A percentile compares a stretch with the other conserved stretches of the same genome.
phyloP scores from a whole-genome alignment of 176 grass and related monocot genomes.

The Tillandsia leiboldiana region DNA sequence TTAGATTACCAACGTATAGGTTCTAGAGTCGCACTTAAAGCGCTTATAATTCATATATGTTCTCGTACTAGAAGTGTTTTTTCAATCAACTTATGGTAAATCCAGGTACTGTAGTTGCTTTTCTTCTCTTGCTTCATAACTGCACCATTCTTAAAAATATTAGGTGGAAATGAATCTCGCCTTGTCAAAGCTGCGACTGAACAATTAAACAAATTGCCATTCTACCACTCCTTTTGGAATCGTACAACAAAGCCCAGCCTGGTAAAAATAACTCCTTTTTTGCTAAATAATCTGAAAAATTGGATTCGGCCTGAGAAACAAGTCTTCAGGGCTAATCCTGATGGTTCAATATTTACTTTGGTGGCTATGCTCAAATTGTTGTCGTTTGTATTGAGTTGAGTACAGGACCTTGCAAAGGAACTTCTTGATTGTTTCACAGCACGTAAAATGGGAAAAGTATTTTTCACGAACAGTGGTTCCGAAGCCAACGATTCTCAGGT shows the following conservation, averaged over 20 bases:
- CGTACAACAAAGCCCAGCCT: constrained; percentile 81
- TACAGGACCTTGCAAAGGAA: constrained; percentile 81
- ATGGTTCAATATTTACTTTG: too few species aligned
- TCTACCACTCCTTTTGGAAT: constrained; percentile 99
- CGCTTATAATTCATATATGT: too few species aligned
- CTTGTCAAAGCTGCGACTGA: constrained; percentile 77
- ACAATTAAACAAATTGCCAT: constrained; percentile 84
- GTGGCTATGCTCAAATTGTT: too few species aligned
- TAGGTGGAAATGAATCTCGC: constrained; percentile 82
- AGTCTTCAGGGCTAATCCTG: too few species aligned
- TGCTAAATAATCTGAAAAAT: too few species aligned
- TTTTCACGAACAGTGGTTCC: constrained; percentile 97
- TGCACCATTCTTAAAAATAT: constrained; percentile 3
- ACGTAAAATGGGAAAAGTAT: constrained; percentile 92
- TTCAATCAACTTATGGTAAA: too few species aligned
- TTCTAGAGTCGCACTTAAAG: too few species aligned
- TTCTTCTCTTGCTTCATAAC: too few species aligned
- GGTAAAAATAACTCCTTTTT: constrained; percentile 20
- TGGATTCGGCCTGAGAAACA: too few species aligned
- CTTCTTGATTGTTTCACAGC: constrained; percentile 71
- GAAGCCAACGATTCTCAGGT: constrained; percentile 99
- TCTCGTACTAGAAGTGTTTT: too few species aligned
- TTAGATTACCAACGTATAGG: not conserved
- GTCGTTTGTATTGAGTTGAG: too few species aligned
- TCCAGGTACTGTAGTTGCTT: too few species aligned